Percentiles rank a stretch among this genome's conserved stretches.
phyloP scores from a whole-genome alignment of 805 yeast species.

The Candida parachauliodes region DNA sequence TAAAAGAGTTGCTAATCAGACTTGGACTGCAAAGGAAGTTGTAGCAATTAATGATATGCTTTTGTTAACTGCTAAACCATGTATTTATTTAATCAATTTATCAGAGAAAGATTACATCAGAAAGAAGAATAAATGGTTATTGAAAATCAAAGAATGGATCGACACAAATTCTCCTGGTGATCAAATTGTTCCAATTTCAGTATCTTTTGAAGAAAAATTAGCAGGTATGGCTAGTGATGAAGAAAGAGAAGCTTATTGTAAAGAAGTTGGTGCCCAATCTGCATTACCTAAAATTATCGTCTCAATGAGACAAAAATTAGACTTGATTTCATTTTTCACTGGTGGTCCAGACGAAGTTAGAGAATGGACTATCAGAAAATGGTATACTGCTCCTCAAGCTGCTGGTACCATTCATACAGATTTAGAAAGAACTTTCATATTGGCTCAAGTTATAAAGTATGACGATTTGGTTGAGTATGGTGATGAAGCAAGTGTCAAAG shows the following conservation, averaged over 20 bases:
- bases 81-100: conserved; percentile 86
- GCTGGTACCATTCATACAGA: conserved; percentile 98
- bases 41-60: conserved; percentile 83
- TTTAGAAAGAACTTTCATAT: conserved; percentile 89
- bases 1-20: conserved; percentile 80
- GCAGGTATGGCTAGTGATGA: conserved; percentile 83
- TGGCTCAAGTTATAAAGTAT: conserved; percentile 89
- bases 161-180: conserved; percentile 81
- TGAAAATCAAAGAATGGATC: conserved; percentile 86
- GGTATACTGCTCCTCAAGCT: conserved; percentile 96
- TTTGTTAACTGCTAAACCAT: conserved; percentile 91
- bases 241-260: conserved; percentile 73
- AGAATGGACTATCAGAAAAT: conserved; percentile 95
- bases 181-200: conserved; percentile 87
- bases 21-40: conserved; percentile 89
- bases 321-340: conserved; percentile 91
- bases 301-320: conserved; percentile 81
- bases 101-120: conserved; percentile 84
- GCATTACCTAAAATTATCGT: conserved; percentile 84
- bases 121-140: conserved; percentile 83
- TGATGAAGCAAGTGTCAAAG: conserved; percentile 78
- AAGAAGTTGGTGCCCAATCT: conserved; percentile 67
- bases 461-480: conserved; percentile 65
- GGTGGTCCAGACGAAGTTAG: conserved; percentile 95
- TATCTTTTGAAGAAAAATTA: conserved; percentile 86